A percentile compares a stretch with the other conserved stretches of the same genome.
These are phyloP conservation scores for Fagus sylvatica DNA, from an alignment of 306 rosid genomes.

Conservation along the genomic window DNA sequence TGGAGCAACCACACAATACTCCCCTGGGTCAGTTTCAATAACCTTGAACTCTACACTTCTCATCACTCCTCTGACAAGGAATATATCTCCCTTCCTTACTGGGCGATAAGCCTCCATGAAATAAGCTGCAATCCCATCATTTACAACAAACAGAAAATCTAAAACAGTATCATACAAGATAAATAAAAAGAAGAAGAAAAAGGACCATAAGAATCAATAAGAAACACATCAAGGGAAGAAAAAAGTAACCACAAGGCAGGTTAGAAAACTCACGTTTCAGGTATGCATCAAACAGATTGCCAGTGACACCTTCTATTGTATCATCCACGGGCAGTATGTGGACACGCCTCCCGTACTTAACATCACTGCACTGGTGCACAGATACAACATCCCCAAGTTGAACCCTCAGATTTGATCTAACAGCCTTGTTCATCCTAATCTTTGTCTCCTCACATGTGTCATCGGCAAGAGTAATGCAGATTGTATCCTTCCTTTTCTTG, in stretches of 20 bases:
- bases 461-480: constrained; percentile 60
- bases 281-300: constrained; percentile 57
- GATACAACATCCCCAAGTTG: constrained; percentile 63
- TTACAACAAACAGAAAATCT: background rate
- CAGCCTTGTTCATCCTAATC: constrained; percentile 60
- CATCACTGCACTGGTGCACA: constrained; percentile 59
- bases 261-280: constrained; percentile 58
- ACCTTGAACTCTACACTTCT: constrained; percentile 77
- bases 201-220: background rate
- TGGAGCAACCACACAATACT: constrained; percentile 68
- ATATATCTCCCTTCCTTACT: constrained; percentile 67
- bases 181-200: too few species aligned
- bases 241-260: constrained; percentile 5
- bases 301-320: constrained; percentile 55
- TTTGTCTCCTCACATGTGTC: constrained; percentile 51
- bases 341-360: constrained; percentile 58
- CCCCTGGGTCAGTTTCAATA: constrained; percentile 65
- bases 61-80: constrained; percentile 74
- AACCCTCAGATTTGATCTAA: constrained; percentile 57
- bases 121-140: constrained; percentile 49
- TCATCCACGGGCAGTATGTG: constrained; percentile 60
- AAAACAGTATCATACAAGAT: background rate
- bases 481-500: constrained; percentile 54
- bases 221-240: background rate
- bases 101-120: constrained; percentile 75